Percentiles rank a stretch among this genome's conserved stretches.
Evolutionary conservation across 1,139 yeast genomes (phyloP).

Genomic region (Kodamaea plutei): DNA sequence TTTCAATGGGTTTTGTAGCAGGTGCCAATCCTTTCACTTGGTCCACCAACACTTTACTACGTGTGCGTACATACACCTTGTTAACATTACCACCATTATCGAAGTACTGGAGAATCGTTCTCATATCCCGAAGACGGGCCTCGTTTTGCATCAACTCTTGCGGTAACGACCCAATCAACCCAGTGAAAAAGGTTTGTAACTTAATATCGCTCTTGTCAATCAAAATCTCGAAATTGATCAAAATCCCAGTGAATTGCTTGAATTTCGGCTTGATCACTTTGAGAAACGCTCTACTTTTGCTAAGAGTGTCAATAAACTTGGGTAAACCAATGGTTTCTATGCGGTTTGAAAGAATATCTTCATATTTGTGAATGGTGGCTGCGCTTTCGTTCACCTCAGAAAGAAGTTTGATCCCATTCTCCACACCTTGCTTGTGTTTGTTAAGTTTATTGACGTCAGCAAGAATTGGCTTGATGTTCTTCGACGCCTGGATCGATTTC

Average conservation of each 20-base stretch:
- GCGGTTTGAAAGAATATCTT: constrained; percentile 36
- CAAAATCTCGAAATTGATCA: constrained; percentile 42
- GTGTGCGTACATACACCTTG: constrained; percentile 40
- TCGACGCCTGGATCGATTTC: constrained; percentile 60
- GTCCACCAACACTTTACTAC: constrained; percentile 43
- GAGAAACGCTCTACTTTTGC: constrained; percentile 30
- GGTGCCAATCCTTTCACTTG: constrained; percentile 32
- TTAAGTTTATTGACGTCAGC: constrained; percentile 57
- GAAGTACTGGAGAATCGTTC: constrained; percentile 44
- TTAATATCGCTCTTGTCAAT: constrained; percentile 45
- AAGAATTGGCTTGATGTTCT: constrained; percentile 67
- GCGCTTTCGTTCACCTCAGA: constrained; percentile 66
- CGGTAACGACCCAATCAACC: constrained; percentile 13
- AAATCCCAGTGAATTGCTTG: constrained; percentile 47
- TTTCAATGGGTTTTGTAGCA: constrained; percentile 35
- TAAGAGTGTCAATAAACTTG: constrained; percentile 37
- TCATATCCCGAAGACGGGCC: constrained; percentile 19
- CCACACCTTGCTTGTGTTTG: constrained; percentile 54
- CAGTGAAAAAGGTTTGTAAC: constrained; percentile 32
- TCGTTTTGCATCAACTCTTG: constrained; percentile 11
- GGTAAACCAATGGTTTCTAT: constrained; percentile 37
- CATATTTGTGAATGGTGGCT: constrained; percentile 51
- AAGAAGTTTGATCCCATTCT: constrained; percentile 56
- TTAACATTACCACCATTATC: constrained; percentile 31
- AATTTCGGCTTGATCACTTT: constrained; percentile 36